Base-by-base conservation (phyloP, 2,329 filamentous ascomycete genomes). In the Ceratocystis harringtonii region DNA sequence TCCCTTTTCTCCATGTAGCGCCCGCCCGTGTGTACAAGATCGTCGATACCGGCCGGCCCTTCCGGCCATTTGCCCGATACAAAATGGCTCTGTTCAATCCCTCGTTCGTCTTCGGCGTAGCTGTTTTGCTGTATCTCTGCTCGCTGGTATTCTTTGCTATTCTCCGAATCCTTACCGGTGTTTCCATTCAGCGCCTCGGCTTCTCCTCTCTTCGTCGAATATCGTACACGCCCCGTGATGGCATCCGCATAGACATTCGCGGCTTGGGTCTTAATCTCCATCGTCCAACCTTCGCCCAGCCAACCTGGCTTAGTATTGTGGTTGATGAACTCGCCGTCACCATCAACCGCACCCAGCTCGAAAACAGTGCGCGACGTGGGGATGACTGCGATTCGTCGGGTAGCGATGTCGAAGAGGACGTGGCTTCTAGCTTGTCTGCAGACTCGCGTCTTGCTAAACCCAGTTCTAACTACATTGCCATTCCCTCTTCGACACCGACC, bases 141-240 rank as follows among this genome's bases (percentile, higher is more conserved):
- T 91, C 92, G 68, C 99, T 99, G 73, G 86, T 99, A 68, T 75
- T 96, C 67, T 96, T 99, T 75, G 94, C 94, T 72, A 83, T 97
- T 70, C 78, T 99, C 69, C 90, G 94, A 70, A 92, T 97, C 71
- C 80, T 92, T 68, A 97, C 92, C 44, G 94, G 94, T 68, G 80
- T 99, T 66, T 99, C 94, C 5, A 96, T 99, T 69, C 95, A 99
- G 76, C 86, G 94, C 70, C 84, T 99, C 70, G 94, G 94, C 69
- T 95, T 95, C 74, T 86, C 95, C 70, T 96, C 94, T 44, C 80
- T 99, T 70, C 87, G 92, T 69, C 88, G 92, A 70, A 87, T 99
- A 68, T 88, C 91, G 66, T 97, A 95, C 75, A 90, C 89, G 15
- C 90, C 90, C 32, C 86, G 83, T 75, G 90, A 96, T 82, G 94